Evolutionary conservation across 306 rosid genomes (phyloP).

Genomic region (Lotus japonicus): DNA sequence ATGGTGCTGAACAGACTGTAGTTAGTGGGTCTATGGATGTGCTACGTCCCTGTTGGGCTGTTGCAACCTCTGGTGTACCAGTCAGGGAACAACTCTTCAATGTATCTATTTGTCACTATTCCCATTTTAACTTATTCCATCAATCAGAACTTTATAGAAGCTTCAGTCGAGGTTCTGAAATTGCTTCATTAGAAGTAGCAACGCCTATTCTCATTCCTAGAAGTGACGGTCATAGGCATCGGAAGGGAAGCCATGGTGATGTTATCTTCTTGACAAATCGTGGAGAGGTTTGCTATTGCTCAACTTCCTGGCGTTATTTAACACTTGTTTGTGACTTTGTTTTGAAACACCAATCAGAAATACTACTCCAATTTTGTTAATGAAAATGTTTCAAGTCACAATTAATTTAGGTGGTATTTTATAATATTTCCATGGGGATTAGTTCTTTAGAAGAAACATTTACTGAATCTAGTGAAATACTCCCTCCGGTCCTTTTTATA

Average conservation of each 20-base stretch:
- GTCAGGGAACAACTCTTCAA: slow-evolving; percentile 90
- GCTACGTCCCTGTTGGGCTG: slow-evolving; percentile 97
- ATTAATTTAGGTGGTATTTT: neutral
- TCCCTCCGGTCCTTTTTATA: too few relatives aligned
- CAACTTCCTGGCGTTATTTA: neutral
- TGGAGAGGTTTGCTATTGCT: slow-evolving; percentile 73
- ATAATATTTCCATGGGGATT: neutral
- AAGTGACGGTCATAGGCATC: slow-evolving; percentile 85
- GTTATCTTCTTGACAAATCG: slow-evolving; percentile 94
- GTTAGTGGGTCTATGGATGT: slow-evolving; percentile 97
- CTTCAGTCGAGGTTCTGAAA: slow-evolving; percentile 55
- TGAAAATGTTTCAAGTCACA: neutral
- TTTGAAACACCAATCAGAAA: neutral
- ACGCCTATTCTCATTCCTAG: slow-evolving; percentile 90
- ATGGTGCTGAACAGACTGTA: slow-evolving; percentile 97
- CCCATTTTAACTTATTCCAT: slow-evolving; percentile 77
- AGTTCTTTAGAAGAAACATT: neutral
- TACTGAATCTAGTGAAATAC: neutral
- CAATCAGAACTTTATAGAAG: slow-evolving; percentile 80
- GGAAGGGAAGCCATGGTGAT: slow-evolving; percentile 97
- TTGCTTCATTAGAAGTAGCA: slow-evolving; percentile 79
- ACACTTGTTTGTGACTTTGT: neutral
- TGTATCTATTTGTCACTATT: slow-evolving; percentile 88
- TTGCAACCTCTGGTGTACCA: slow-evolving; percentile 97
- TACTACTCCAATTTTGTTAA: neutral